Conservation (phyloP, 768 basidiomycete genomes). For the Pisolithus tinctorius region DNA sequence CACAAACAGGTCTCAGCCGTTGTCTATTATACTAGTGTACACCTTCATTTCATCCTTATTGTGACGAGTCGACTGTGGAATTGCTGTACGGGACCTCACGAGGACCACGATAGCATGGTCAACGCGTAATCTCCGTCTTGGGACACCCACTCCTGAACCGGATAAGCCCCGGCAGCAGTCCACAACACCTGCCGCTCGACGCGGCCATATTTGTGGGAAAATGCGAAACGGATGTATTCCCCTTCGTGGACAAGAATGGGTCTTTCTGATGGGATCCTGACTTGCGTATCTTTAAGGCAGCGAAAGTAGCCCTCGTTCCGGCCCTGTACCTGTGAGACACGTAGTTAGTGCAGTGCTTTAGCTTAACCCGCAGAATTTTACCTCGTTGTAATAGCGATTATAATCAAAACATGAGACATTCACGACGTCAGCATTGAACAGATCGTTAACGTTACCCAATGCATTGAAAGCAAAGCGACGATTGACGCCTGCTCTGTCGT, state of each 20-base stretch:
- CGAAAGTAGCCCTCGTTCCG: neutral
- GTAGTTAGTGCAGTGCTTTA: neutral
- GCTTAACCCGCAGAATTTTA: neutral
- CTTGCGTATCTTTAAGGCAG: neutral
- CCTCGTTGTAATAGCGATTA: slow-evolving; percentile 1
- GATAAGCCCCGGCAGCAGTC: neutral
- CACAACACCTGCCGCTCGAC: neutral
- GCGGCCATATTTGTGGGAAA: slow-evolving; percentile 2
- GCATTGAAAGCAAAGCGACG: slow-evolving; percentile 3
- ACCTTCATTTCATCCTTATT: too few relatives aligned
- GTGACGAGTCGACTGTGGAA: too few relatives aligned
- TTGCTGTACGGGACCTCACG: neutral
- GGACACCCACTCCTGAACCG: neutral
- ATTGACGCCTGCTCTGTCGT: slow-evolving; percentile 1
- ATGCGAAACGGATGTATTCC: neutral
- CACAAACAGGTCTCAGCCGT: too few relatives aligned
- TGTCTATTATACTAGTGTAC: too few relatives aligned
- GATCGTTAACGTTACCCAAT: neutral
- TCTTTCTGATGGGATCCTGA: neutral
- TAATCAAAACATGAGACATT: slow-evolving; percentile 1
- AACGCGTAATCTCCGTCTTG: neutral
- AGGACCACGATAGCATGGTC: neutral
- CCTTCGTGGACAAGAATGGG: neutral
- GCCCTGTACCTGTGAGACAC: neutral
- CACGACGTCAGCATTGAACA: neutral